Evolutionary conservation across 495 filamentous ascomycete genomes (phyloP).

Genomic region (Daldinia bambusicola): DNA sequence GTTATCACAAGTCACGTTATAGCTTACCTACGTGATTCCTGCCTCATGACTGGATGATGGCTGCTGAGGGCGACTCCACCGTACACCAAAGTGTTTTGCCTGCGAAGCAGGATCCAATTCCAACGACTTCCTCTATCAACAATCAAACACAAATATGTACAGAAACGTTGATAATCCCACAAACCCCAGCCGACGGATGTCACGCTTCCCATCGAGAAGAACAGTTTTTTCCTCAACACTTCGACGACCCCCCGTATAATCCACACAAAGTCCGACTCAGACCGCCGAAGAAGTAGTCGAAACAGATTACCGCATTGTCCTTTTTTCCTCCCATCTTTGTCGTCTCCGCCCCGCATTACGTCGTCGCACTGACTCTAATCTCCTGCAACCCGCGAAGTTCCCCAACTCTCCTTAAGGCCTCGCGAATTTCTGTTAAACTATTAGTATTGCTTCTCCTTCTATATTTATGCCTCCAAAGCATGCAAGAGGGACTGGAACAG

Average conservation of each 20-base stretch:
- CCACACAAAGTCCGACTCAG: not conserved
- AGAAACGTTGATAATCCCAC: slow-evolving; percentile 1
- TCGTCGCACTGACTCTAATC: slow-evolving; percentile 34
- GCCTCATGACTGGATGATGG: not conserved
- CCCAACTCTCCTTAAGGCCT: slow-evolving; percentile 4
- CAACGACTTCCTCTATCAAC: slow-evolving; percentile 25
- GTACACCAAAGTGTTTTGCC: not conserved
- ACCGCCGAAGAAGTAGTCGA: not conserved
- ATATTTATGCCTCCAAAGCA: slow-evolving; percentile 42
- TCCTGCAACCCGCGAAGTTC: slow-evolving; percentile 8
- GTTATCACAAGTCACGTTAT: too few relatives aligned
- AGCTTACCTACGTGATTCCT: slow-evolving; percentile 4
- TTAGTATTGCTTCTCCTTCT: slow-evolving; percentile 14
- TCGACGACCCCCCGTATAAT: slow-evolving; percentile 32
- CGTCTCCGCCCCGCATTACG: slow-evolving; percentile 35
- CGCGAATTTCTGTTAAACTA: slow-evolving; percentile 22
- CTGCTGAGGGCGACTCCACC: not conserved
- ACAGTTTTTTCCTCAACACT: slow-evolving; percentile 14
- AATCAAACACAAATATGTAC: slow-evolving; percentile 37
- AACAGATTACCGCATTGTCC: slow-evolving; percentile 1
- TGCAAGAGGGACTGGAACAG: slow-evolving; percentile 46
- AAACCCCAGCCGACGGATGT: slow-evolving; percentile 10
- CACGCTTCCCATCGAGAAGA: slow-evolving; percentile 12
- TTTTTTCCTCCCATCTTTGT: slow-evolving; percentile 19
- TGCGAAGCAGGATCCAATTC: slow-evolving; percentile 19